Percentiles rank a stretch among this genome's conserved stretches.
Conservation (phyloP, 139 green algal genomes). For the Pleodorina starrii region DNA sequence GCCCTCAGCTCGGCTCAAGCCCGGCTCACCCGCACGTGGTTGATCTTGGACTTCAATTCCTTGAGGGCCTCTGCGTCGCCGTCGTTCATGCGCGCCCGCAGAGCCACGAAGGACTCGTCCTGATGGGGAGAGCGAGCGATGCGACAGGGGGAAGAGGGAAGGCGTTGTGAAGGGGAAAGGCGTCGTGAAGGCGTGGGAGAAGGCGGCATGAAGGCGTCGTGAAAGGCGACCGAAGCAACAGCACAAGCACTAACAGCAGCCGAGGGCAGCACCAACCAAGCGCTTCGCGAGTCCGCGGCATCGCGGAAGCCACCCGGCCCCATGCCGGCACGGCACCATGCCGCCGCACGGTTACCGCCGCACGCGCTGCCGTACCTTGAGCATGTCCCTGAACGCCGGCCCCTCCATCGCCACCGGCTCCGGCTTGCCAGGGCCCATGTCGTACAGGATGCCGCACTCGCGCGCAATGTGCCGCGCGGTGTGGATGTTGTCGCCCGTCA, state of each 20-base stretch:
- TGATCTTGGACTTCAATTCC: conserved; percentile 17
- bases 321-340: not conserved
- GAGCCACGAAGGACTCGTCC: conserved; percentile 31
- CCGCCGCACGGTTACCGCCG: not conserved
- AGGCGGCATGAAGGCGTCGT: no score
- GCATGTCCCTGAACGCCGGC: conserved; percentile 78
- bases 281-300: no score
- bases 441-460: conserved; percentile 96
- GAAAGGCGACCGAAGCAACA: no score
- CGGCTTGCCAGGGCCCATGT: conserved; percentile 50
- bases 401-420: conserved; percentile 84
- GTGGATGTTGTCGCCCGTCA: conserved; percentile 98
- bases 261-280: no score
- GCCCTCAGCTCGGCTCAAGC: no score
- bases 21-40: conserved; percentile 34
- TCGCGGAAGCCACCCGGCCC: not conserved
- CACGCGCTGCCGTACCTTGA: conserved; percentile 19
- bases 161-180: not conserved
- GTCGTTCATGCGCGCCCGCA: conserved; percentile 30
- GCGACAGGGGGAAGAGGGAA: not conserved
- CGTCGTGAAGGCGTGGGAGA: no score
- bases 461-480: conserved; percentile 96
- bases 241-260: no score
- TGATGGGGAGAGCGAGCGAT: not conserved
- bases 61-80: not conserved